Evolutionary conservation across 164 flowering plant species (phyloP), one percentile per base, ranked within the genome.

Genomic region (Saururus chinensis): DNA sequence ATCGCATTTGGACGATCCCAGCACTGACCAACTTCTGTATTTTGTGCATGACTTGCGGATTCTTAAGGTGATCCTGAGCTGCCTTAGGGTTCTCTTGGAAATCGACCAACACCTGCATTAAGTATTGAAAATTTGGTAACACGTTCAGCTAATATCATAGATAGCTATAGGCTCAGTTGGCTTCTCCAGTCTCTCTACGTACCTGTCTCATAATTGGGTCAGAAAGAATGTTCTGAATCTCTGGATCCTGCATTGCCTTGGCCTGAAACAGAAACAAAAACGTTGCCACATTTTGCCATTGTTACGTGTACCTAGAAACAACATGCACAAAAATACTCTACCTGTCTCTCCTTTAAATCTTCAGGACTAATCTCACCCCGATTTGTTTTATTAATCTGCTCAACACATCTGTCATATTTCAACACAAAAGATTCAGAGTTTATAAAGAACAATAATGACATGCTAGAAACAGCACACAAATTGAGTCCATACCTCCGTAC

Each of bases 191-290:
- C n/a, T n/a, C 17, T 10, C 19, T 17, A n/a, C 30, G 21, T 64
- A 91, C 99, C 97, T 93, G 99, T 87, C 96, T 81, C 99, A 93
- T 93, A 0, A 91, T 81, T 12, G 99, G 97, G 66, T 95, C 99
- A 23, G 86, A 76, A 5, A 95, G 83, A 60, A 95, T 95, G 70
- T 82, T 95, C 70, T 91, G 96, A 48, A 95, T 76, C 65, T 95
- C 97, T 6, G 99, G 99, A 56, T 95, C 99, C 63, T 95, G 97
- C 97, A 95, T 91, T 58, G 70, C 99, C 79, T 89, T 91, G 0
- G 87, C 97, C 95, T 92, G 81, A 64, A 73, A 64, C 1, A 17
- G 23, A n/a, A 56, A 68, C 12, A 37, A 9, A 42, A 22, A 24
- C 1, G 17, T 23, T 9, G 6, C 9, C 16, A 53, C 19, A 4